Conservation (phyloP, 2,329 filamentous ascomycete genomes). For the Aspergillus novofumigatus region DNA sequence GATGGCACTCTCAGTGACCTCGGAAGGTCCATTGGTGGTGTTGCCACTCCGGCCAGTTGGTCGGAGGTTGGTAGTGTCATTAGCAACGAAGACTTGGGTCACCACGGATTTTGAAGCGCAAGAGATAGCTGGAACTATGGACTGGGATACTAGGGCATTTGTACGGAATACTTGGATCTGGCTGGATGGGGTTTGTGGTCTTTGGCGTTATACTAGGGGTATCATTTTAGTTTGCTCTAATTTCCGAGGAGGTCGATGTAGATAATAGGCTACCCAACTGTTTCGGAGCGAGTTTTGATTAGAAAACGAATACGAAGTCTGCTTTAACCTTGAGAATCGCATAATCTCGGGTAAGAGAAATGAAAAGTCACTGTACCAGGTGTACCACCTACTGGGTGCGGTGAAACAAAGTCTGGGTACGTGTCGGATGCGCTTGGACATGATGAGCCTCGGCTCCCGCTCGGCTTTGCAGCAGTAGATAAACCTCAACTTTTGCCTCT, state of each 20-base stretch:
- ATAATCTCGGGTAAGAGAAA: neutral
- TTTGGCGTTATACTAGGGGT: too few species aligned
- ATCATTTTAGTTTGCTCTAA: too few species aligned
- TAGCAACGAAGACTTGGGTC: slow-evolving; percentile 36
- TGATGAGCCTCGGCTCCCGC: slow-evolving; percentile 11
- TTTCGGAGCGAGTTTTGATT: too few species aligned
- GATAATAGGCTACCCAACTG: too few species aligned
- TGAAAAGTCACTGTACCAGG: too few species aligned
- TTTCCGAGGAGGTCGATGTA: too few species aligned
- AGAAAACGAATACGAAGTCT: neutral
- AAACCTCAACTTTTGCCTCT: neutral
- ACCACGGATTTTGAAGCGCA: slow-evolving; percentile 17
- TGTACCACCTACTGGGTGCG: neutral
- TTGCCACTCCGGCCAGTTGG: slow-evolving; percentile 40
- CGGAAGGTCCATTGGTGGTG: slow-evolving; percentile 27
- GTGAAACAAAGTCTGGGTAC: slow-evolving; percentile 1
- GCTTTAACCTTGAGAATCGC: neutral
- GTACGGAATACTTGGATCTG: slow-evolving; percentile 3
- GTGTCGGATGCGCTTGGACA: neutral
- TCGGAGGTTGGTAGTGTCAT: slow-evolving; percentile 44
- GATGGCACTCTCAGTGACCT: slow-evolving; percentile 40
- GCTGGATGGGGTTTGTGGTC: too few species aligned
- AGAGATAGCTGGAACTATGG: slow-evolving; percentile 5
- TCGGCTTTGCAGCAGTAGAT: neutral
- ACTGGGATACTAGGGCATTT: slow-evolving; percentile 17